Base-by-base conservation (phyloP, 2,329 filamentous ascomycete species). In the Hysterium pulicare region DNA sequence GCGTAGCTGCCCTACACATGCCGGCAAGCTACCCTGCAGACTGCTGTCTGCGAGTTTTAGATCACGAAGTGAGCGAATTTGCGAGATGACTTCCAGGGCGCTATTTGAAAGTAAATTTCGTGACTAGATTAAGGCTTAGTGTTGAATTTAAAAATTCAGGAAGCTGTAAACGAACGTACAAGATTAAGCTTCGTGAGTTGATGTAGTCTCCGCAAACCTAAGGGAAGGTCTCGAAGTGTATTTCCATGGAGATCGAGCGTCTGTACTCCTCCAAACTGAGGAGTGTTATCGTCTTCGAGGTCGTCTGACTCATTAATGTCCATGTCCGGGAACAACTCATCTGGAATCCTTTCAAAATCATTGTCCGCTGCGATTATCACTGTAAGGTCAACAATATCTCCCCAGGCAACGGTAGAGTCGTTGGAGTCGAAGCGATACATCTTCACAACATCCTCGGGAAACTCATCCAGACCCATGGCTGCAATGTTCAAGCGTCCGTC, bases 311-410 rank as follows among this genome's bases (percentile, higher is more conserved):
- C 72, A 31, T 77, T 68, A 4, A 62, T 41, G 19, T 70, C 64
- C 16, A 76, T 67, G 54, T 96, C 90, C 0, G 91, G 90, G 54
- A 97, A 96, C 15, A 90, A 73, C 2, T 74, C 71, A 15, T 93
- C 87, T 2, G 82, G 78, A 24, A 97, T 74, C 23, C 74, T 73
- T 55, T 87, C 82, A 36, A 98, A 67, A 57, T 95, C 87, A 58
- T 98, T 97, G 59, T 95, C 90, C 7, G 91, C 90, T 5, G 87
- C 90, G 50, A 93, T 81, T 38, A 97, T 82, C 47, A 86, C 82
- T 1, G 84, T 86, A 34, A 97, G 70, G 59, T 97, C 91, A 9
- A 97, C 88, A 45, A 86, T 85, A 65, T 97, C 91, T 2, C 90
- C 90, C 93, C 93, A 97, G 24, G 84, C 81, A 9, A 82, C 78